Conservation (phyloP, 805 yeast genomes). For the Candida loeiensis region DNA sequence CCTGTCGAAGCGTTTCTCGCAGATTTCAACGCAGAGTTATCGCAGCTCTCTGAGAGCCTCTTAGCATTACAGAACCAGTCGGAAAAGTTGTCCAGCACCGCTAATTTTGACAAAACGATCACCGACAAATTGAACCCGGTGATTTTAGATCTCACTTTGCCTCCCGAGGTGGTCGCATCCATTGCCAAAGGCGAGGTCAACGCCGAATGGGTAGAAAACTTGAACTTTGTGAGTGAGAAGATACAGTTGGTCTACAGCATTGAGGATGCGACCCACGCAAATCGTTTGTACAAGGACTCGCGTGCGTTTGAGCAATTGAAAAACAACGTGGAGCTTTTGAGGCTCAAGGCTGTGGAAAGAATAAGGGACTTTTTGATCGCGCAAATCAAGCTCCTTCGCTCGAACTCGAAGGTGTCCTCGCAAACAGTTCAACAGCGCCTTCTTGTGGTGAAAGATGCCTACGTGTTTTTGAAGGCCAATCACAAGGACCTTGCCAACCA, state of each 20-base stretch:
- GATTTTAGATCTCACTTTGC: slow-evolving; percentile 70
- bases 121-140: slow-evolving; percentile 60
- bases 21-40: slow-evolving; percentile 53
- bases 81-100: slow-evolving; percentile 25
- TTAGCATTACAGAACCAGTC: slow-evolving; percentile 33
- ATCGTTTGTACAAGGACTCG: slow-evolving; percentile 18
- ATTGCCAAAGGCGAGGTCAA: slow-evolving; percentile 57
- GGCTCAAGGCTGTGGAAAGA: slow-evolving; percentile 66
- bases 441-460: slow-evolving; percentile 59
- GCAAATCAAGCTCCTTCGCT: slow-evolving; percentile 65
- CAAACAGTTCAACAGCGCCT: slow-evolving; percentile 71
- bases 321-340: slow-evolving; percentile 47
- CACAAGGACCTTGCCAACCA: slow-evolving; percentile 66
- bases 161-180: slow-evolving; percentile 64
- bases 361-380: slow-evolving; percentile 64
- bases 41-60: slow-evolving; percentile 29
- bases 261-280: slow-evolving; percentile 8
- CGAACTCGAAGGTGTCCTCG: slow-evolving; percentile 57
- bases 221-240: slow-evolving; percentile 57
- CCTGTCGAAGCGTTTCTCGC: slow-evolving; percentile 54
- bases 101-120: slow-evolving; percentile 24
- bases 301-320: slow-evolving; percentile 28
- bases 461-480: slow-evolving; percentile 50
- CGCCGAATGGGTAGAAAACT: slow-evolving; percentile 62
- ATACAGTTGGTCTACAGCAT: slow-evolving; percentile 48